Conservation (phyloP, 2,329 filamentous ascomycete species). For the Aspergillus arachidicola region DNA sequence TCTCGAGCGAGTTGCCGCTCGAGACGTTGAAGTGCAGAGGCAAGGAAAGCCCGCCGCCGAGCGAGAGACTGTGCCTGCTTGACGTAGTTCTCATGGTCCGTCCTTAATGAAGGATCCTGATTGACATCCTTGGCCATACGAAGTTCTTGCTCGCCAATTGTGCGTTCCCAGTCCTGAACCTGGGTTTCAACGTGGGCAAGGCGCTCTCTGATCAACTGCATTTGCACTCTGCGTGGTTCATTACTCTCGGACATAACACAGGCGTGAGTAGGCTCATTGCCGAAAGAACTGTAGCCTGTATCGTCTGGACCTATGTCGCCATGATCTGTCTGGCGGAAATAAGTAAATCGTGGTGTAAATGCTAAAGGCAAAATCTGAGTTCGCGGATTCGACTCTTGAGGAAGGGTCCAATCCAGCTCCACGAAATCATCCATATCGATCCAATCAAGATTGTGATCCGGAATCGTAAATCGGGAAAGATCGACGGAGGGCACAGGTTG, state of each 20-base stretch:
- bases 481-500: constrained; percentile 56
- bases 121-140: constrained; percentile 58
- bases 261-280: constrained; percentile 87
- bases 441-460: constrained; percentile 93
- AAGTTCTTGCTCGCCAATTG: constrained; percentile 75
- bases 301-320: constrained; percentile 73
- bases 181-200: constrained; percentile 78
- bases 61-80: constrained; percentile 60
- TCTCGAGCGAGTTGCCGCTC: constrained; percentile 49
- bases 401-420: constrained; percentile 93
- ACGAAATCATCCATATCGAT: constrained; percentile 99
- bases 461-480: constrained; percentile 89
- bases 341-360: constrained; percentile 92
- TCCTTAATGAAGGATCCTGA: constrained; percentile 47
- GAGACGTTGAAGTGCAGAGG: constrained; percentile 60
- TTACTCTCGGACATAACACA: constrained; percentile 93
- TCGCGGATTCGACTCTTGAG: constrained; percentile 84
- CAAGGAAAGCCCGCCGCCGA: constrained; percentile 62
- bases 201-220: constrained; percentile 78
- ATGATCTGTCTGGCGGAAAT: constrained; percentile 96
- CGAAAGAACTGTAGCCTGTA: constrained; percentile 84
- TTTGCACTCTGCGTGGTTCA: constrained; percentile 86
- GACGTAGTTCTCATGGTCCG: constrained; percentile 54
- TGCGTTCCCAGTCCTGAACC: constrained; percentile 71
- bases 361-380: constrained; percentile 93